A percentile compares a stretch with the other conserved stretches of the same genome.
These are phyloP conservation scores for Tagetes patula DNA, from an alignment of 129 eudicot species.

Conservation along the genomic window DNA sequence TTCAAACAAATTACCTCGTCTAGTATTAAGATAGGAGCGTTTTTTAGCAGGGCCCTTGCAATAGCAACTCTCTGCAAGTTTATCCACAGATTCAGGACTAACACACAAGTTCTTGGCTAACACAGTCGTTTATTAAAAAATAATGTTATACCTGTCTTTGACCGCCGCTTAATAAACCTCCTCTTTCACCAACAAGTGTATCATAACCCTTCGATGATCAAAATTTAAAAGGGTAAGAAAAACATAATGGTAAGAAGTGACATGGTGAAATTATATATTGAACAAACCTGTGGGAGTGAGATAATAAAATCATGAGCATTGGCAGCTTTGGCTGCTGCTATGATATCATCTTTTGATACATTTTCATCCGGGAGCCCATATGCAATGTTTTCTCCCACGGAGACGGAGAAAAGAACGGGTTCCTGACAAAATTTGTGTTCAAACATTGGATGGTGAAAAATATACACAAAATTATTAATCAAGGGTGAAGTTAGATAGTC, in stretches of 20 bases:
- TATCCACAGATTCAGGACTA: conserved; percentile 11
- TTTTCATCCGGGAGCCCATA: conserved; percentile 92
- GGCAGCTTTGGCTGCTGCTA: conserved; percentile 98
- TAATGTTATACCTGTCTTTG: conserved; percentile 81
- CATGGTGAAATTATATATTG: neutral
- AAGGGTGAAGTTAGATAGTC: neutral
- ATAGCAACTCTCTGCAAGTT: conserved; percentile 88
- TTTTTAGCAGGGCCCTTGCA: conserved; percentile 90
- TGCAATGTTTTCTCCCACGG: conserved; percentile 97
- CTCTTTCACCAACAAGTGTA: conserved; percentile 97
- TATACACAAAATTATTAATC: neutral
- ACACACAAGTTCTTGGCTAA: neutral
- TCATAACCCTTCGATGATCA: conserved; percentile 70
- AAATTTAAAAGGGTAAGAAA: conserved; percentile 20
- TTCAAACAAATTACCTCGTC: conserved; percentile 61
- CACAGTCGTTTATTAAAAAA: neutral
- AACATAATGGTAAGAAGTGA: conserved; percentile 1
- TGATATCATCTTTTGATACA: conserved; percentile 85
- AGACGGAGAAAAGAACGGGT: conserved; percentile 90
- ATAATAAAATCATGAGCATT: conserved; percentile 96
- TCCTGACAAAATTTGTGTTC: conserved; percentile 45
- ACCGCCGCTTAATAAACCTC: conserved; percentile 94
- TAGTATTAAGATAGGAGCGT: conserved; percentile 88
- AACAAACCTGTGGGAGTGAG: conserved; percentile 84
- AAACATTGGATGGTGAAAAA: neutral